Evolutionary conservation across 108 stramenopile species (phyloP), one percentile per base, ranked within the genome.

Genomic region (Skeletonema menzelii): DNA sequence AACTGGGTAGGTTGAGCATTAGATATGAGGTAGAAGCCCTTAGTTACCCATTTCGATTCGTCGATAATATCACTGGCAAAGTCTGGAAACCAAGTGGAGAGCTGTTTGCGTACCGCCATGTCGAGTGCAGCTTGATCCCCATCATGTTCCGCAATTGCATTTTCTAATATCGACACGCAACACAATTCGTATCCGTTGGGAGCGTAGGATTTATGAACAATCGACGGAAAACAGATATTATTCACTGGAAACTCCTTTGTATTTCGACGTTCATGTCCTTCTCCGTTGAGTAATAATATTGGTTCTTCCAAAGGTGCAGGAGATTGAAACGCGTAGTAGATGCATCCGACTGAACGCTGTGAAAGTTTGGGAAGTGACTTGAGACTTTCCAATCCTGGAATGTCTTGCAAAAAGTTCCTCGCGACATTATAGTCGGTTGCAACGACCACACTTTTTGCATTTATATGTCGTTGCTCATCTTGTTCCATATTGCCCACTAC

Each of bases 211-310:
- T 62, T 73, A 46, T 85, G 88, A 8, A 96, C 92, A 10, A 88
- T 79, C 4, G 92, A 92, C 10, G 92, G 95, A 57, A 96, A 96
- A 72, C 95, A 93, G 60, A 91, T 71, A 65, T 91, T 95, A 82
- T 95, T 95, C 59, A 91, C 86, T 19, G 91, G 91, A 58, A 59
- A 69, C 12, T 76, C 70, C 34, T 47, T 77, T n/a, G 72, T 68
- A 20, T 79, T 79, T 14, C 80, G 82, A 26, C 69, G 55, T 19
- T 56, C 58, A 4, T 65, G 20, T 17, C 76, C 74, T 47, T 81
- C 78, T 12, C 95, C 92, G 47, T 91, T 93, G 42, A 96, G 66
- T 35, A 96, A 82, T 26, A 96, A 68, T 59, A 96, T 89, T 11
- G 95, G 92, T 35, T 96, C 95, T 20, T 63, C 44, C 2, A 96